Evolutionary conservation across 2,329 filamentous ascomycete species (phyloP), one percentile per base, ranked within the genome.

Genomic region (Lachnum nothofagi): DNA sequence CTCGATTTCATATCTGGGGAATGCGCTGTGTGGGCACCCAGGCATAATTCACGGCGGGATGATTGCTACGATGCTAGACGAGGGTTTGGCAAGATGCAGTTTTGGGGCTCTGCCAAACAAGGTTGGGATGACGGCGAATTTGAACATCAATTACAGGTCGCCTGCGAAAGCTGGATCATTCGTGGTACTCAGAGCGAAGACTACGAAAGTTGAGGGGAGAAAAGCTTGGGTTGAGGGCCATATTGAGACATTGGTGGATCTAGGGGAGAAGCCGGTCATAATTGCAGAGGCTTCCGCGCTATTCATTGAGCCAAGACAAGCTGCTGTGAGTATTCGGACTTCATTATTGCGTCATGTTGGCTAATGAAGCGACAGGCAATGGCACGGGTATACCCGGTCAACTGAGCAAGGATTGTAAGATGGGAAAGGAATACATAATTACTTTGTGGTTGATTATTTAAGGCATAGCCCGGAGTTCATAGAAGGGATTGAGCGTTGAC

Each of bases 191-290:
- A 77, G 79, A 53, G 91, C 88, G 3, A 79, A 82, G 65, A 95
- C 91, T 17, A 83, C 80, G 8, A 91, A 86, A 71, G 86, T 91
- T 1, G 90, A 97, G 65, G 91, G 93, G 1, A 78, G 93, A 54
- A 97, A 97, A 73, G 91, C 90, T 10, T 96, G 89, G 89, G 89
- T 96, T 1, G 85, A 87, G 70, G 93, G 89, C 1, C 79, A 81
- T 59, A 83, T 97, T 60, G 90, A 95, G 76, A 84, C 88, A 47
- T 69, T 97, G 52, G 79, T 79, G 22, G 72, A 72, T 58, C 74
- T 81, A 27, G 80, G 80, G 7, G 77, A 83, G 67, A 73, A 76
- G 59, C 82, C 83, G 1, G 69, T 76, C 14, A 76, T 91, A 41
- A 67, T 96, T 51, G 89, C 86, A 6, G 88, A 94, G 69, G 91